Evolutionary conservation across 2,329 filamentous ascomycete species (phyloP), one percentile per base, ranked within the genome.

Genomic region (Nannizzia gypsea): DNA sequence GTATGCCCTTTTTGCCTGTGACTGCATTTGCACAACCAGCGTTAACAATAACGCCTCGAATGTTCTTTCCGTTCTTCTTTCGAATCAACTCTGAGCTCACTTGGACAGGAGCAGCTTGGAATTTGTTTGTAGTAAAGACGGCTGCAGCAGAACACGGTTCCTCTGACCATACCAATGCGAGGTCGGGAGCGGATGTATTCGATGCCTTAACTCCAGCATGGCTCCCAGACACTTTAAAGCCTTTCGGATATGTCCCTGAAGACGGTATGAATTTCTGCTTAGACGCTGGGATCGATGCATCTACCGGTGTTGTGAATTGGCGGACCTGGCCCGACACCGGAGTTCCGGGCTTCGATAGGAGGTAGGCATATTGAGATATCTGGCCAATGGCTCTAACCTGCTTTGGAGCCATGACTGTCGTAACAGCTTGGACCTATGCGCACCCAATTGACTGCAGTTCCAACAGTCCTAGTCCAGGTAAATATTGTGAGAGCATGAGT

Each of bases 111-210:
- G 93, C 93, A 17, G 93, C 93, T 75, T 96, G 91, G 77, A 99
- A 99, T 74, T 92, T 91, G 78, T 99, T 99, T 74, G 90, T 95
- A 59, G 93, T 99, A 77, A 97, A 96, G 52, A 97, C 91, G 5
- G 90, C 93, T 0, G 91, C 90, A 8, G 87, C 91, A 5, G 89
- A 82, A 73, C 90, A 96, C 59, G 91, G 90, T 58, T 80, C 81
- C 68, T 96, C 89, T 5, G 93, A 97, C 17, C 87, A 85, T 64
- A 99, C 82, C 65, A 99, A 81, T 38, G 91, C 90, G 56, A 99
- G 82, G 72, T 99, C 93, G 34, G 92, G 90, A 74, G 91, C 91
- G 64, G 83, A 88, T 57, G 88, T 96, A 76, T 97, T 97, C 65
- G 86, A 86, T 13, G 90, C 84, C 78, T 99, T 99, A 67, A 99